A percentile compares a stretch with the other conserved stretches of the same genome.
Conservation (phyloP, 306 rosid species). For the Ormosia emarginata region DNA sequence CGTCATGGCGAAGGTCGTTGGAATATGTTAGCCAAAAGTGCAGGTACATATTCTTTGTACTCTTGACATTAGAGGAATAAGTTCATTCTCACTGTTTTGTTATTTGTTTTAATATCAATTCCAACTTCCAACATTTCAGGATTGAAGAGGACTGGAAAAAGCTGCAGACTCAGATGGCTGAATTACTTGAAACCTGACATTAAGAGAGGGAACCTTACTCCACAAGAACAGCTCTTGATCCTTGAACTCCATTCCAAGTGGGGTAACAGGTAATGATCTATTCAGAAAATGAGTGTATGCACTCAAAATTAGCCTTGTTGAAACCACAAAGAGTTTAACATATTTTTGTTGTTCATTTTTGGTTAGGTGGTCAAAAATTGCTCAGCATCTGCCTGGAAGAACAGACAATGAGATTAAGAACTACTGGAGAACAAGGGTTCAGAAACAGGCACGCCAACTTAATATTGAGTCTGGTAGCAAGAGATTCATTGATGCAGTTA, state of each 20-base stretch:
- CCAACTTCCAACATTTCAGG: conserved; percentile 45
- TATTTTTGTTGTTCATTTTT: not conserved
- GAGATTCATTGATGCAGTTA: conserved; percentile 67
- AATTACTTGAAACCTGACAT: conserved; percentile 94
- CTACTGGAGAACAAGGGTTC: conserved; percentile 90
- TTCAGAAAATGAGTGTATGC: not conserved
- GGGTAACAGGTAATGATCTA: conserved; percentile 71
- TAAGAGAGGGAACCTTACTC: conserved; percentile 89
- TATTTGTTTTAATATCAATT: not conserved
- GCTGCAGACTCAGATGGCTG: conserved; percentile 95
- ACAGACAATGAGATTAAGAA: conserved; percentile 95
- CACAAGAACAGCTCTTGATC: conserved; percentile 87
- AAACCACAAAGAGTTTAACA: not conserved
- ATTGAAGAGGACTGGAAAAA: conserved; percentile 92
- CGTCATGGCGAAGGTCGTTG: conserved; percentile 95
- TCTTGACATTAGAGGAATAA: conserved; percentile 3
- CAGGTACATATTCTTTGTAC: conserved; percentile 48
- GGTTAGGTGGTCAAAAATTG: conserved; percentile 86
- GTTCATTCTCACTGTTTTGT: conserved; percentile 2
- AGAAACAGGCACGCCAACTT: conserved; percentile 85
- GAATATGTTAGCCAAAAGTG: conserved; percentile 81
- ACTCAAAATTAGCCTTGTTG: not conserved
- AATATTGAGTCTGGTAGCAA: conserved; percentile 78
- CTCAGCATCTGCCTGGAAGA: conserved; percentile 88
- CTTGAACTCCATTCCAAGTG: conserved; percentile 91